Evolutionary conservation across 2,329 filamentous ascomycete genomes (phyloP), one percentile per base, ranked within the genome.

Genomic region (Samsoniella hepiali): DNA sequence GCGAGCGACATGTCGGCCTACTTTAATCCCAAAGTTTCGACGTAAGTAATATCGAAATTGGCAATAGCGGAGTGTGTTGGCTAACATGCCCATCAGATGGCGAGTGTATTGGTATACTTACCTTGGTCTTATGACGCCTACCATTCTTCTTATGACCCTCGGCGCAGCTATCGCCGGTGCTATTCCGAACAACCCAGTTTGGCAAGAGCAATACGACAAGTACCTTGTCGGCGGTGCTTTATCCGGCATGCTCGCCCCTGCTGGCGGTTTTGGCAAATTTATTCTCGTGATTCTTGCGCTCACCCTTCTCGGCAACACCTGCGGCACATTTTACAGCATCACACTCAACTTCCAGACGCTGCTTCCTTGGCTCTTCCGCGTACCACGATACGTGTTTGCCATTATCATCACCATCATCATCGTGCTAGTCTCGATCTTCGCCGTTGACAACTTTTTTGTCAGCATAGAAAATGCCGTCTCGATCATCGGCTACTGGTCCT

Each of bases 271-370:
- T 66, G 86, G 85, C 63, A 84, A 84, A 66, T 88, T 89, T 67
- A 75, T 88, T 22, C 81, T 85, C 1, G 85, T 88, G 2, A 70
- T 88, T 8, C 78, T 88, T 22, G 79, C 82, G 6, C 77, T 87
- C 47, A 83, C 81, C 1, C 72, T 88, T 51, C 73, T 88, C 11
- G 86, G 84, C 32, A 88, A 88, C 72, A 77, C 86, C 11, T 77
- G 82, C 1, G 83, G 81, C 17, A 85, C 83, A 17, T 82, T 84
- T 73, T 88, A 88, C 76, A 82, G 83, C 68, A 81, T 88, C 67
- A 84, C 84, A 3, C 78, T 88, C 66, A 88, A 88, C 77, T 84
- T 88, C 72, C 86, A 88, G 73, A 84, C 86, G 67, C 73, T 88
- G 27, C 72, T 85, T 5, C 85, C 86, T 0, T 79, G 78, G 64